Conservation (phyloP, 768 basidiomycete genomes). For the Lentinula aciculospora region DNA sequence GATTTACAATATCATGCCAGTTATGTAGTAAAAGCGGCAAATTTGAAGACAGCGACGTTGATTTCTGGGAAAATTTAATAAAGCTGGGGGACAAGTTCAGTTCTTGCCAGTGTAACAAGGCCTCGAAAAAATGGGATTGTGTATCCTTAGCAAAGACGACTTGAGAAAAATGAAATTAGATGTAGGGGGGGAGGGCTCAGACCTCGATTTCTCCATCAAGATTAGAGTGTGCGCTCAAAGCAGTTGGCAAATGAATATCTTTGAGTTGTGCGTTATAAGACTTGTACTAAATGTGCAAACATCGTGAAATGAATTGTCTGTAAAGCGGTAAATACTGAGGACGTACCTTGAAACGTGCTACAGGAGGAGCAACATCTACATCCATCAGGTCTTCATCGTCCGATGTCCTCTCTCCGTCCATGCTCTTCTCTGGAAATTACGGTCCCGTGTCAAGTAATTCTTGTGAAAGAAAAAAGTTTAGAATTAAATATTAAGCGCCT, state of each 20-base stretch:
- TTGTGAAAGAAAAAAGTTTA: background rate
- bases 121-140: constrained; percentile 72
- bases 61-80: constrained; percentile 59
- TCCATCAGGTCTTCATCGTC: constrained; percentile 6
- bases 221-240: constrained; percentile 27
- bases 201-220: constrained; percentile 44
- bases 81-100: constrained; percentile 77
- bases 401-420: background rate
- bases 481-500: background rate
- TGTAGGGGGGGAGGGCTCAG: constrained; percentile 7
- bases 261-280: constrained; percentile 42
- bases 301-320: background rate
- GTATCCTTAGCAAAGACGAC: constrained; percentile 52
- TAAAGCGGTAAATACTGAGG: background rate
- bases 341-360: constrained; percentile 8
- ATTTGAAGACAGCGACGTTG: constrained; percentile 58
- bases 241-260: constrained; percentile 46
- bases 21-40: constrained; percentile 81
- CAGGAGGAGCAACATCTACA: background rate
- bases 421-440: background rate
- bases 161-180: background rate
- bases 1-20: constrained; percentile 59
- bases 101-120: constrained; percentile 72
- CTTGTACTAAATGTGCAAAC: constrained; percentile 27
- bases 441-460: background rate